Conservation (phyloP, 306 rosid species). For the Boehmeria nivea region DNA sequence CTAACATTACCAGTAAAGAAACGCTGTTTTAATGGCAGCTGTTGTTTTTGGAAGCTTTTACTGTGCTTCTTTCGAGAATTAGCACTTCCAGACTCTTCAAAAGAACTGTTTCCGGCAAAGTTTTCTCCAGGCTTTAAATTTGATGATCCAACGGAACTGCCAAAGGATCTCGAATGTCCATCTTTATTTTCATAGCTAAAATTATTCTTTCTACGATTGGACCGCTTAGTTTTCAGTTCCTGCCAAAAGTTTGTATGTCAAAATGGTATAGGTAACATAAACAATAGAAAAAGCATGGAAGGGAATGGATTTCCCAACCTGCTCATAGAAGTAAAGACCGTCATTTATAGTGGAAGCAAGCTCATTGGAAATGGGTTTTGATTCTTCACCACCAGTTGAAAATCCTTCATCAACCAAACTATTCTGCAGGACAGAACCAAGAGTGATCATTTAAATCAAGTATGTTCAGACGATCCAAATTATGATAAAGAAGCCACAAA, state of each 20-base stretch:
- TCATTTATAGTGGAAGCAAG: slow-evolving; percentile 88
- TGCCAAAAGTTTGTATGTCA: slow-evolving; percentile 32
- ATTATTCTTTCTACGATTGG: slow-evolving; percentile 59
- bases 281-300: background rate
- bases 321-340: slow-evolving; percentile 87
- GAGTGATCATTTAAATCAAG: slow-evolving; percentile 9
- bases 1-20: slow-evolving; percentile 79
- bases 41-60: slow-evolving; percentile 54
- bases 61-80: slow-evolving; percentile 63
- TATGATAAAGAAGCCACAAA: background rate
- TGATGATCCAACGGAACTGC: slow-evolving; percentile 45
- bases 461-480: background rate
- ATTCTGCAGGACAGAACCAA: slow-evolving; percentile 46
- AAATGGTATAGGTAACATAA: background rate
- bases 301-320: slow-evolving; percentile 43
- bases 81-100: slow-evolving; percentile 56
- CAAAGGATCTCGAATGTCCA: slow-evolving; percentile 41
- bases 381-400: slow-evolving; percentile 40
- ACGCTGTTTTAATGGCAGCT: slow-evolving; percentile 61
- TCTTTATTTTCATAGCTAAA: slow-evolving; percentile 48
- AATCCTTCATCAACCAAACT: slow-evolving; percentile 39
- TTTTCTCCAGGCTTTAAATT: slow-evolving; percentile 51
- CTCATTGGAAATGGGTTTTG: slow-evolving; percentile 74
- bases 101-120: slow-evolving; percentile 29
- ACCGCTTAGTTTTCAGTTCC: slow-evolving; percentile 70